These are phyloP conservation scores for Glaciozyma antarctica DNA, from an alignment of 768 basidiomycete genomes.

Conservation along the genomic window DNA sequence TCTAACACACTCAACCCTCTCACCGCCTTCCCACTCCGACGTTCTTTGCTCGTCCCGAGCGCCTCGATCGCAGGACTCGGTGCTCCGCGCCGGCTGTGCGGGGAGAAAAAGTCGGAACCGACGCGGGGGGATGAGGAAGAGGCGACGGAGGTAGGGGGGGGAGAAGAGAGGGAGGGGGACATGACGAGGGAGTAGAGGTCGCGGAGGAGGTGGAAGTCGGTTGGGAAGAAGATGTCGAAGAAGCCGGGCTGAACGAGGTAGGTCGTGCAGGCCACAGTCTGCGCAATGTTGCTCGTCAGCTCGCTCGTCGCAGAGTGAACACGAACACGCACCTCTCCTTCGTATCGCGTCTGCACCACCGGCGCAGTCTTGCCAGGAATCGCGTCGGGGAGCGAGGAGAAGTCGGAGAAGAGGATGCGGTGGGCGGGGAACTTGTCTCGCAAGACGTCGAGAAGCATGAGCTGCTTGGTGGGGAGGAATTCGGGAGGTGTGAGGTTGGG, in stretches of 20 bases:
- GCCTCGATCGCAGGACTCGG: conserved; percentile 35
- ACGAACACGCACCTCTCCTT: conserved; percentile 50
- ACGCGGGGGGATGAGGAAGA: conserved; percentile 32
- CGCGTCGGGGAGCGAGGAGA: conserved; percentile 74
- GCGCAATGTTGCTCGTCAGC: neutral
- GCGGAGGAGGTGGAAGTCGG: conserved; percentile 68
- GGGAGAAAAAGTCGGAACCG: conserved; percentile 31
- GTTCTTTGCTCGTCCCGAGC: conserved; percentile 40
- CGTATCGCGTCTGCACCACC: conserved; percentile 88
- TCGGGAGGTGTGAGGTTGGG: conserved; percentile 80
- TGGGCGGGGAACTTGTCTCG: conserved; percentile 79
- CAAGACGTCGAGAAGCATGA: conserved; percentile 72
- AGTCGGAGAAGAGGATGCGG: conserved; percentile 88
- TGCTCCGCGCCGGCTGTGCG: conserved; percentile 11
- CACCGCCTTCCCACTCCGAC: conserved; percentile 39
- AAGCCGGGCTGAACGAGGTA: conserved; percentile 87
- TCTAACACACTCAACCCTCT: conserved; percentile 74
- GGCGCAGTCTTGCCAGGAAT: conserved; percentile 71
- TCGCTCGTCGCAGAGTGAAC: neutral
- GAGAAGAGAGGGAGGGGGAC: conserved; percentile 8
- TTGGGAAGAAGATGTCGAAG: conserved; percentile 99
- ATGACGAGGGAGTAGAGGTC: conserved; percentile 86
- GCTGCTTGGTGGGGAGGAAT: conserved; percentile 82
- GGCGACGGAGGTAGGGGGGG: conserved; percentile 6
- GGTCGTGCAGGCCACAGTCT: conserved; percentile 67